These are phyloP conservation scores for Nepenthes alata DNA, from an alignment of 179 eudicot species.

Conservation along the genomic window DNA sequence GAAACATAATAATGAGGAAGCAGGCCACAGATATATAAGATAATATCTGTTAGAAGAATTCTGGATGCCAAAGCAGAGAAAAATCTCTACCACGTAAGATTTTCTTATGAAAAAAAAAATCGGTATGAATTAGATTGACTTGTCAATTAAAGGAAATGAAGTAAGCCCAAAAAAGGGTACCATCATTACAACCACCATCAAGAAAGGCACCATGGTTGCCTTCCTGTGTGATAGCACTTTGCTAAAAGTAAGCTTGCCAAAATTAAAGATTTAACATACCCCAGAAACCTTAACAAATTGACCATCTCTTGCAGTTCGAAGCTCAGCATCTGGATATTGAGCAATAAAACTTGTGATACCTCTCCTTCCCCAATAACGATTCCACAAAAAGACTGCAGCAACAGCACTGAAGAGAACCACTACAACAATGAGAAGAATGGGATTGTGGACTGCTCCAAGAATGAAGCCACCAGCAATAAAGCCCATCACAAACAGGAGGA, in stretches of 20 bases:
- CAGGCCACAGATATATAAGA: too few species aligned
- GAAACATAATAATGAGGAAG: too few species aligned
- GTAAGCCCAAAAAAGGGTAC: background rate
- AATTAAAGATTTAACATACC: slow-evolving; percentile 39
- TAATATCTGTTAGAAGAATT: too few species aligned
- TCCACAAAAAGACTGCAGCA: slow-evolving; percentile 70
- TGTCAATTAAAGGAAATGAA: too few species aligned
- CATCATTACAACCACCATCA: background rate
- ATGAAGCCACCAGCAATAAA: slow-evolving; percentile 85
- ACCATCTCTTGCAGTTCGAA: slow-evolving; percentile 81
- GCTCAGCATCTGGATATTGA: slow-evolving; percentile 80
- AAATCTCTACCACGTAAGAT: too few species aligned
- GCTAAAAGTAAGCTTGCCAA: too few species aligned
- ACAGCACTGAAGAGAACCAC: slow-evolving; percentile 60
- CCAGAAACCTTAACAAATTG: slow-evolving; percentile 95
- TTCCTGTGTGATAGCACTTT: too few species aligned
- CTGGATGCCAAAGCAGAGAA: too few species aligned
- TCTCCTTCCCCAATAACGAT: slow-evolving; percentile 65
- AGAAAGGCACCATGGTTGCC: too few species aligned
- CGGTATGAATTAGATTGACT: too few species aligned
- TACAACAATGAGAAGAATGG: slow-evolving; percentile 72
- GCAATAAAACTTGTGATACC: slow-evolving; percentile 62
- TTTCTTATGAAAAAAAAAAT: too few species aligned
- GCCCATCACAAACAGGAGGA: slow-evolving; percentile 78
- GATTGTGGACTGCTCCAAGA: slow-evolving; percentile 73